Evolutionary conservation across 768 basidiomycete genomes (phyloP), one percentile per base, ranked within the genome.

Genomic region (Termitomyces sp.): DNA sequence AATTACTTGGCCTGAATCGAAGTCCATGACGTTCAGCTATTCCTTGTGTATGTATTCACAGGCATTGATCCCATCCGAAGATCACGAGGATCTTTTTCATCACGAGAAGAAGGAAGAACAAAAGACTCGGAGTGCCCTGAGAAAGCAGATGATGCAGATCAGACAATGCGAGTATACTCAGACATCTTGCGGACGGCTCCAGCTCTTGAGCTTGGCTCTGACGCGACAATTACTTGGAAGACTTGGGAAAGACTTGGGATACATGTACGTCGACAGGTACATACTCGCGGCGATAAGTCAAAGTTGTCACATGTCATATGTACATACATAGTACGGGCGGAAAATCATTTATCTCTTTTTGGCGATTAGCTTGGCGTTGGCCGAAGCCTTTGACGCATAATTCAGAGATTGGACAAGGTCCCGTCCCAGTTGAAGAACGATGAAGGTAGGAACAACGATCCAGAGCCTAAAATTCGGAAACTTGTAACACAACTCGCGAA

Each of bases 381-480:
- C 63, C 5, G 63, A 61, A 12, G 63, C 64, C 40, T 58, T 64
- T 13, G 69, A 59, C 8, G 70, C 68, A 20, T 66, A 55, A 40
- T 59, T 64, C 30, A 90, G 73, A 3, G 82, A 74, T 4, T 70
- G 62, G 0, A 73, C 66, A 48, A 95, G 79, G 66, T 91, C 89
- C 64, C 78, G 79, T 9, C 88, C 86, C 4, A 95, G 78, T 38
- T 72, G 78, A 59, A 72, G 70, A 35, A 85, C 68, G 51, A 93
- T 84, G 64, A 88, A 68, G 32, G 75, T 66, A 3, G 93, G 93
- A 26, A 93, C 65, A 46, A 93, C 67, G 56, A 95, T 72, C 93
- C 93, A 94, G n/a, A 89, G 63, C 1, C 91, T 93, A 54, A 41
- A 18, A 53, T 38, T 26, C 5, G 3, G 4, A 52, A 26, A 26